Evolutionary conservation across 495 filamentous ascomycete species (phyloP), one percentile per base, ranked within the genome.

Genomic region (Aspergillus sclerotiicarbonarius): DNA sequence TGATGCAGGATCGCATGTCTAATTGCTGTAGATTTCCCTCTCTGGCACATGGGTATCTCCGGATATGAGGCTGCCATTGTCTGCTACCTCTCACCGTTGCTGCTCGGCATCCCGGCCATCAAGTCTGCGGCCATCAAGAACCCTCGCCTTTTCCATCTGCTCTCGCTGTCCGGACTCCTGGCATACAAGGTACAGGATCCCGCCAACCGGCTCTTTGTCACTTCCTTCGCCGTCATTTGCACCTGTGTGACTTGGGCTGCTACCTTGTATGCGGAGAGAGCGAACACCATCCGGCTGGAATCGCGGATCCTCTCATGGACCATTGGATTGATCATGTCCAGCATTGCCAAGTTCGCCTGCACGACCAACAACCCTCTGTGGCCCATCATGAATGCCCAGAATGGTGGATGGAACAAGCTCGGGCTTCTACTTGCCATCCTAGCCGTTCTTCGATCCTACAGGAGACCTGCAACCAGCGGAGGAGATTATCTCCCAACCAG

Each of bases 41-140:
- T 99, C n/a, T 99, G 95, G 95, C 85, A 97, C 70, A 98, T 99
- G 95, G 95, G 95, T 56, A 92, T 99, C 58, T 99, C 95, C 8
- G 95, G 95, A 55, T 97, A 96, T 62, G 95, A 99, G 74, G 87
- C 87, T 25, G 79, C 93, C 59, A 84, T 99, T 70, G 84, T 96
- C 82, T 81, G 81, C 59, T 92, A 88, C n/a, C 66, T 91, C 51
- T 89, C 91, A 6, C 94, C 95, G 0, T 76, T 92, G 20, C 71
- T 97, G n/a, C 87, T 98, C 31, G 83, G 79, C 25, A 87, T 93
- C 55, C 79, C 74, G 31, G 79, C 87, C 2, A 48, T 97, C 41
- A 87, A 89, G 39, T 82, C 81, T 30, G 70, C 90, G 10, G 79
- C 90, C 10, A 71, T 84, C 45, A 83, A 82, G 48, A 90, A 92